A percentile compares a stretch with the other conserved stretches of the same genome.
Conservation (phyloP, 495 filamentous ascomycete species). For the Podospora comata region DNA sequence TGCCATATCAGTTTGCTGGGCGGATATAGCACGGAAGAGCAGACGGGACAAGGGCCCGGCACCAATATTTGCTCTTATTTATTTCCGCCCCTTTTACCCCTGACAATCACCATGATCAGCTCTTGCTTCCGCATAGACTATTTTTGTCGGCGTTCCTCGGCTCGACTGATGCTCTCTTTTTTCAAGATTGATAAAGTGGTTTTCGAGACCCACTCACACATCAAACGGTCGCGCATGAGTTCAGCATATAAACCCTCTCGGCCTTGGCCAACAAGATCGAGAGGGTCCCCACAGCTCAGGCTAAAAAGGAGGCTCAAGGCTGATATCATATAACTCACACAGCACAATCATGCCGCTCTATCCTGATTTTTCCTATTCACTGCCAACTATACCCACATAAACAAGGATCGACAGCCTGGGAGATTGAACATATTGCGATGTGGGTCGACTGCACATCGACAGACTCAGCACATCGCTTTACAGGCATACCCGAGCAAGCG, state of each 20-base stretch:
- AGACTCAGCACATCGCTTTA: not conserved
- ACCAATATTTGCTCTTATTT: not conserved
- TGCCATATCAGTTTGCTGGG: not conserved
- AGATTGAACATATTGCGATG: not conserved
- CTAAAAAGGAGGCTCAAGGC: conserved; percentile 20
- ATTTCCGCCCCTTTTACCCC: not conserved
- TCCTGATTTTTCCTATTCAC: not conserved
- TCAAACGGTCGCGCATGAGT: not conserved
- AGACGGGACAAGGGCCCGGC: not conserved
- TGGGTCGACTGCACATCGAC: not conserved
- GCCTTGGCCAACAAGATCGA: not conserved
- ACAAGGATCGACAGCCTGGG: not conserved
- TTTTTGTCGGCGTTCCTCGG: not conserved
- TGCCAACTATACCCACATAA: not conserved
- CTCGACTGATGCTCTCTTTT: not conserved
- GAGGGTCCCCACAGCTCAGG: conserved; percentile 12
- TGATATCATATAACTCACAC: conserved; percentile 7
- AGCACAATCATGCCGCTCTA: not conserved
- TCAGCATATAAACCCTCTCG: not conserved
- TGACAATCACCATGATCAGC: not conserved
- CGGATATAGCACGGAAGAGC: not conserved
- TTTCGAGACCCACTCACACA: not conserved
- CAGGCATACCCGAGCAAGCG: not conserved
- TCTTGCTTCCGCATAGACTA: not conserved
- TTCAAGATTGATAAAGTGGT: not conserved